Evolutionary conservation across 805 yeast genomes (phyloP).

Genomic region (Candida gorgasii): DNA sequence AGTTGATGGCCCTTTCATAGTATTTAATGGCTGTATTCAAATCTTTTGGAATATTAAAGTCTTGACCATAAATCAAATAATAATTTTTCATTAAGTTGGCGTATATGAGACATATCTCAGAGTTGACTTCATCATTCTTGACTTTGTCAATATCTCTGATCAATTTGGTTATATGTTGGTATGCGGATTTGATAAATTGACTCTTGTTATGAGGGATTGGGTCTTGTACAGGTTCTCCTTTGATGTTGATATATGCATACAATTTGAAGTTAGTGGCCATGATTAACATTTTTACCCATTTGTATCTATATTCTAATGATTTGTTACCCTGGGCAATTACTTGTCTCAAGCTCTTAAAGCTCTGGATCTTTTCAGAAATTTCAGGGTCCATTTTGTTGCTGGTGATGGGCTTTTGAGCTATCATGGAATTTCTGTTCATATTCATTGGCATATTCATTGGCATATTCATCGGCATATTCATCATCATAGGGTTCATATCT

Average conservation of each 20-base stretch:
- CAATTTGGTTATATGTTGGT: constrained; percentile 38
- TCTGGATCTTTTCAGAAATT: constrained; percentile 32
- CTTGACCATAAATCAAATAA: constrained; percentile 34
- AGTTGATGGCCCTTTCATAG: constrained; percentile 32
- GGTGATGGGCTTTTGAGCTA: constrained; percentile 6
- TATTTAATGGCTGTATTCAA: constrained; percentile 28
- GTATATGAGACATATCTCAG: constrained; percentile 37
- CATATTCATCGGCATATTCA: constrained; percentile 2
- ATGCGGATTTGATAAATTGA: constrained; percentile 38
- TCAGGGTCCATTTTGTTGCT: constrained; percentile 16
- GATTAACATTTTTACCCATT: constrained; percentile 45
- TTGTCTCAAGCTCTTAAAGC: constrained; percentile 33
- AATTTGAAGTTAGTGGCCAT: constrained; percentile 39
- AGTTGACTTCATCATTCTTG: constrained; percentile 19
- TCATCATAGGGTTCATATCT: constrained; percentile 1
- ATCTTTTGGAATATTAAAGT: constrained; percentile 34
- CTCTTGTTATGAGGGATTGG: constrained; percentile 32
- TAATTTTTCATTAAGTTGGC: constrained; percentile 41
- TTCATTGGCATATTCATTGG: constrained; percentile 8
- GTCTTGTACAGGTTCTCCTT: constrained; percentile 39
- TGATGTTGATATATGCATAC: constrained; percentile 42
- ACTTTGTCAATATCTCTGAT: constrained; percentile 33
- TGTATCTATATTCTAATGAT: constrained; percentile 39
- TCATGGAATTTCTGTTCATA: constrained; percentile 4
- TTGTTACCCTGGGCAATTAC: constrained; percentile 44